Base-by-base conservation (phyloP, 768 basidiomycete species). In the Mycena galopus region DNA sequence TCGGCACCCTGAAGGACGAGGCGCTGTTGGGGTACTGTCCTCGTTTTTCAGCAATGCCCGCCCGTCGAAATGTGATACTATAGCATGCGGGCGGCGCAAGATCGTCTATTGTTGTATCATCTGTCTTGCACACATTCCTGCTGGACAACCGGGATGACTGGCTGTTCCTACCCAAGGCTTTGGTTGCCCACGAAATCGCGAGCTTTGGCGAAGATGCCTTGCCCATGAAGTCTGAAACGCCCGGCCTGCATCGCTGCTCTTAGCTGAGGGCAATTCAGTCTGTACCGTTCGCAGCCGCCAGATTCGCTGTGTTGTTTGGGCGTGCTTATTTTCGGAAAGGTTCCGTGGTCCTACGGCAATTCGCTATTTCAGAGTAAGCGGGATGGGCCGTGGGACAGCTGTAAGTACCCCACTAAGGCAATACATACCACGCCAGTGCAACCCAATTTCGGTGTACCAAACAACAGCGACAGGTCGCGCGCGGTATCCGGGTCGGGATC, bases 301-400 rank as follows among this genome's bases (percentile, higher is more conserved):
- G 92, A 11, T 84, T 90, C 0, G 29, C 82, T 99, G 14, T 89
- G 89, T 80, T 97, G 30, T 75, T 76, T 9, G 82, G 85, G 14
- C 81, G 85, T 11, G 81, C 85, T 87, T 91, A 27, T 93, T 95
- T 76, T 87, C 91, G 1, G 98, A 99, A 82, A 90, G 96, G 7
- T 96, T 96, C 80, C 96, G 98, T 29, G 98, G 98, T 0, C 96
- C 98, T 0, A 89, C 92, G 9, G 95, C 91, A 64, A 86, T 99
- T 0, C 86, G 98, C 7, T 89, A 90, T 61, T 97, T 97, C 82
- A 87, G 87, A 53, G 84, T 86, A 8, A 95, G 94, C 77, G 86
- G 91, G 4, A 85, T 98, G 83, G 96, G 96, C 92, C 93, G 0
- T 87, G 86, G 25, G 95, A 96, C 72, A 89, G 90, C 21, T 77